Percentiles rank a stretch among this genome's conserved stretches.
phyloP scores from a whole-genome alignment of 2,329 filamentous ascomycete species.

The Calonectria honghensis region DNA sequence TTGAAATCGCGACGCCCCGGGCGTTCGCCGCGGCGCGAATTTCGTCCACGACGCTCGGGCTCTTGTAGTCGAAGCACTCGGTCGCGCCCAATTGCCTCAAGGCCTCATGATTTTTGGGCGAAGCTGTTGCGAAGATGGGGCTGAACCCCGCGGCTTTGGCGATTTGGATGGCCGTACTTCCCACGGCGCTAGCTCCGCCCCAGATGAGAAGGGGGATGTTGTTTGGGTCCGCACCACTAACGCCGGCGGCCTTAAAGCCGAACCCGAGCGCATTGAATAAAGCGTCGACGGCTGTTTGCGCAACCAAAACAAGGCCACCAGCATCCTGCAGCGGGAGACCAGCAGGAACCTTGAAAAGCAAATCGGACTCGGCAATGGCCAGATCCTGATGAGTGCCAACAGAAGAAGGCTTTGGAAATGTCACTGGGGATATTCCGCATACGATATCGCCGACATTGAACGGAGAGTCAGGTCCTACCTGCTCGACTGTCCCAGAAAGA shows the following conservation, averaged over 20 bases:
- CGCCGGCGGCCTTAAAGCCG: neutral
- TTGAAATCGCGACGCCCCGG: neutral
- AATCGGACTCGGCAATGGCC: slow-evolving; percentile 35
- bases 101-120: slow-evolving; percentile 56
- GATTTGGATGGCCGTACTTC: slow-evolving; percentile 60
- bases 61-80: slow-evolving; percentile 60
- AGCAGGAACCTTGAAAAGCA: slow-evolving; percentile 3
- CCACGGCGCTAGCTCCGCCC: slow-evolving; percentile 61
- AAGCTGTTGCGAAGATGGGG: slow-evolving; percentile 59
- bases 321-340: neutral
- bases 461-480: neutral
- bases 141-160: slow-evolving; percentile 56
- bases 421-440: neutral
- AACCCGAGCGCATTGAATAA: slow-evolving; percentile 34
- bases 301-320: slow-evolving; percentile 1
- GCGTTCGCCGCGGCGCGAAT: slow-evolving; percentile 19
- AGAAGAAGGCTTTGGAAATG: neutral
- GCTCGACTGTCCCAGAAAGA: neutral
- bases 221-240: slow-evolving; percentile 14
- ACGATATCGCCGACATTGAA: neutral
- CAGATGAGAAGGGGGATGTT: slow-evolving; percentile 55
- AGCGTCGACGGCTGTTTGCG: slow-evolving; percentile 15
- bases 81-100: slow-evolving; percentile 59
- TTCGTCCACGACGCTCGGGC: slow-evolving; percentile 13
- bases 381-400: slow-evolving; percentile 43